phyloP scores from a whole-genome alignment of 2,329 filamentous ascomycete species.

The Pseudogymnoascus sp. region DNA sequence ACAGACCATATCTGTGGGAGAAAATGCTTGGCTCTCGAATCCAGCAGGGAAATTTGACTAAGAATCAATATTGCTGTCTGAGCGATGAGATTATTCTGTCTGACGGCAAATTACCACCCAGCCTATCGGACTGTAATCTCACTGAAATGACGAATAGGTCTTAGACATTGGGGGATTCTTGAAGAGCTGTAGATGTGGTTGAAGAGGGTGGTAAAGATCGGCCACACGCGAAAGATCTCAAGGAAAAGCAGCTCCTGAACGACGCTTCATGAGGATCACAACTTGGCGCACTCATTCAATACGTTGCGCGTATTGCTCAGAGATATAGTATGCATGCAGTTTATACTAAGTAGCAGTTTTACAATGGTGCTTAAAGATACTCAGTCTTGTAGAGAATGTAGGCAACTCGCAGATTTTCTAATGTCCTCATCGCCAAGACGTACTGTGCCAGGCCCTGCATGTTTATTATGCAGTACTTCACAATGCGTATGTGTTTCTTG shows the following conservation, averaged over 20 bases:
- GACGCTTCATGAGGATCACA: background rate
- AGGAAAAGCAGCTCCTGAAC: background rate
- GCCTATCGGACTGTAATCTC: background rate
- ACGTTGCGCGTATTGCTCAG: background rate
- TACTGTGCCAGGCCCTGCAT: background rate
- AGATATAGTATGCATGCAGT: background rate
- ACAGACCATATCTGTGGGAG: background rate
- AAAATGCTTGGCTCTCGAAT: background rate
- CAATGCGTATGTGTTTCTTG: background rate
- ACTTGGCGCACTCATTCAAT: background rate
- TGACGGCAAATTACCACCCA: background rate
- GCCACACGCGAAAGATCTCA: background rate
- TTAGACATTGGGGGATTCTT: background rate
- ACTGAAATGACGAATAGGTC: background rate
- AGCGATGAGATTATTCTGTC: background rate
- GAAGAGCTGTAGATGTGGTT: background rate
- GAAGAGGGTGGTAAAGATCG: background rate
- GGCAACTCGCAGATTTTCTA: background rate
- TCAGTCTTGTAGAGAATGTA: background rate
- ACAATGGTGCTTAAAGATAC: background rate
- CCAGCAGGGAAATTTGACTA: background rate
- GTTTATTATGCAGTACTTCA: background rate
- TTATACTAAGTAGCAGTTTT: background rate
- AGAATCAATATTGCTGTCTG: background rate
- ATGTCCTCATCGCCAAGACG: background rate